These are phyloP conservation scores for Picea glauca DNA, from an alignment of 75 land plant species.

Conservation along the genomic window DNA sequence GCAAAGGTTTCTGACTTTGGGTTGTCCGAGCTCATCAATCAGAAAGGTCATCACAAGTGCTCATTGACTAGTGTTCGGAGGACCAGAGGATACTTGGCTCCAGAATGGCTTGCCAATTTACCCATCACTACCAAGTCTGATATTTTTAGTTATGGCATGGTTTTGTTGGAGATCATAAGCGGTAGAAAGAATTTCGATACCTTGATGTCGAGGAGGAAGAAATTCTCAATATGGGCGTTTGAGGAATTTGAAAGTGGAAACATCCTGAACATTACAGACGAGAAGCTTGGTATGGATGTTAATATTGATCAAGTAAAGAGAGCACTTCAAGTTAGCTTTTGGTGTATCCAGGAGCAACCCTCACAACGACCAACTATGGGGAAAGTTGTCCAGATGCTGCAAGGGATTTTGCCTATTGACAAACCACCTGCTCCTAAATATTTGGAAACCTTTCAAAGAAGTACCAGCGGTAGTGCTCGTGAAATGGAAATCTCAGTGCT, in stretches of 20 bases:
- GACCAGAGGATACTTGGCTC: conserved; percentile 81
- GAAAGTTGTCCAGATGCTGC: conserved; percentile 80
- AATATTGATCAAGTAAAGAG: conserved; percentile 50
- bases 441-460: conserved; percentile 19
- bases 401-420: conserved; percentile 54
- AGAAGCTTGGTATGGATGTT: conserved; percentile 32
- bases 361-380: conserved; percentile 74
- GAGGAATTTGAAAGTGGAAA: conserved; percentile 71
- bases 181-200: conserved; percentile 75
- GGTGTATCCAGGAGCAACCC: conserved; percentile 89
- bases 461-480: conserved; percentile 29
- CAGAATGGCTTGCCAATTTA: conserved; percentile 82
- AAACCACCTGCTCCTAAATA: conserved; percentile 60
- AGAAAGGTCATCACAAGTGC: conserved; percentile 27
- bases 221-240: conserved; percentile 76
- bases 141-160: conserved; percentile 86
- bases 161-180: conserved; percentile 76
- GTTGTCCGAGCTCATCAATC: conserved; percentile 58
- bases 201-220: conserved; percentile 35
- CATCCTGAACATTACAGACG: conserved; percentile 46
- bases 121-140: conserved; percentile 81
- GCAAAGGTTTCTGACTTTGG: conserved; percentile 93
- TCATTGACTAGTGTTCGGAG: conserved; percentile 50
- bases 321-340: conserved; percentile 62
- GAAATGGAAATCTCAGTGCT: conserved; percentile 21